Conservation (phyloP, 2,329 filamentous ascomycete genomes). For the Claviceps lovelessii region DNA sequence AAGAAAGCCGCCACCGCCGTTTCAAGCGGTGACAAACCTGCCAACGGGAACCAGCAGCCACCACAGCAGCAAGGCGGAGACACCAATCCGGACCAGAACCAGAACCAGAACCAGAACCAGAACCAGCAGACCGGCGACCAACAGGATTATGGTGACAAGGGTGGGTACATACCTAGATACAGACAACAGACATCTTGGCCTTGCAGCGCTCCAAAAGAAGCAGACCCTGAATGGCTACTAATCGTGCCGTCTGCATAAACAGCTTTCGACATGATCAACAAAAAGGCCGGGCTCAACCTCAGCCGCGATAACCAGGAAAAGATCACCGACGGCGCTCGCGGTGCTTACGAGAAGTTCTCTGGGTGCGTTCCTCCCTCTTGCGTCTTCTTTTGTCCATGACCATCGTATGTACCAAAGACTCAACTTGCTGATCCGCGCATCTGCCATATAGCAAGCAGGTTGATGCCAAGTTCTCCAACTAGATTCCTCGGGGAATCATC, state of each 20-base stretch:
- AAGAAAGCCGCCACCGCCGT: slow-evolving; percentile 18
- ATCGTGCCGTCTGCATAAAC: not conserved
- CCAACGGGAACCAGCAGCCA: not conserved
- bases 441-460: slow-evolving; percentile 11
- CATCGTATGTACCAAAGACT: not conserved
- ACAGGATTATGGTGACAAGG: slow-evolving; percentile 25
- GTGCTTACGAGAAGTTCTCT: slow-evolving; percentile 21
- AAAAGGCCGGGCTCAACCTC: slow-evolving; percentile 23
- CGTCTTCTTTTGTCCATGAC: not conserved
- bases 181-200: not conserved
- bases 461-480: slow-evolving; percentile 22
- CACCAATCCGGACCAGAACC: not conserved
- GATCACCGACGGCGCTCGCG: slow-evolving; percentile 22
- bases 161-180: slow-evolving; percentile 10
- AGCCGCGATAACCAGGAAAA: slow-evolving; percentile 22
- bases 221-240: not conserved
- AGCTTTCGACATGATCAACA: slow-evolving; percentile 17
- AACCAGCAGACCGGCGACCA: slow-evolving; percentile 5
- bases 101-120: slow-evolving; percentile 7
- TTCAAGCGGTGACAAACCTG: slow-evolving; percentile 1
- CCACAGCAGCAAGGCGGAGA: slow-evolving; percentile 7
- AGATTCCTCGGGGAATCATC: slow-evolving; percentile 5
- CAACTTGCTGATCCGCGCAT: not conserved
- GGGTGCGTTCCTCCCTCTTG: slow-evolving; percentile 15
- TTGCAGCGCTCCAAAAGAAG: too few relatives aligned